These are phyloP conservation scores for Hemileccinum rubropunctum DNA, from an alignment of 768 basidiomycete species.

Conservation along the genomic window DNA sequence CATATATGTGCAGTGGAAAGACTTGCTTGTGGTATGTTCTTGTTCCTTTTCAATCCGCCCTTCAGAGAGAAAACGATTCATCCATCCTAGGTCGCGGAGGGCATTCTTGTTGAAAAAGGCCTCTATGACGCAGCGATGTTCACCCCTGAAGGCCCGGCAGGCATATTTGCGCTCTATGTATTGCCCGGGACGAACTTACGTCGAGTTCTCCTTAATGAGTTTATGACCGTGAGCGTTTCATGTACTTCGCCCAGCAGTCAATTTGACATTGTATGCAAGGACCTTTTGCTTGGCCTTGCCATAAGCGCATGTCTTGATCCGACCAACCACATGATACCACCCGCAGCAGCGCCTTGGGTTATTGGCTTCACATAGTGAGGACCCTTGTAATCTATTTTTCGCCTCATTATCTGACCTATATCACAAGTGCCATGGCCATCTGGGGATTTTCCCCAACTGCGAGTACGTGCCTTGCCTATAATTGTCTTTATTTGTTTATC, in stretches of 20 bases:
- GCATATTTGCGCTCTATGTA: slow-evolving; percentile 39
- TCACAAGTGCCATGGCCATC: slow-evolving; percentile 48
- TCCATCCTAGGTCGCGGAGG: slow-evolving; percentile 24
- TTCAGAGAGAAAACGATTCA: not conserved
- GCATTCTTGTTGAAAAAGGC: slow-evolving; percentile 26
- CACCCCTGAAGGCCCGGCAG: slow-evolving; percentile 34
- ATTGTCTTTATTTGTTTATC: not conserved
- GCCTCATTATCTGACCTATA: not conserved
- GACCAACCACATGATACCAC: slow-evolving; percentile 56
- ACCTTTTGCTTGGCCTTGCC: slow-evolving; percentile 21
- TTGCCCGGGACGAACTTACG: slow-evolving; percentile 30
- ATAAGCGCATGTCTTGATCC: slow-evolving; percentile 42
- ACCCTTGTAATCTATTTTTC: not conserved
- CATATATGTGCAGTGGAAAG: slow-evolving; percentile 62
- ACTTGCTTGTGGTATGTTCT: slow-evolving; percentile 44
- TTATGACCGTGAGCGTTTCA: slow-evolving; percentile 30
- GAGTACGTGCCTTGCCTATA: slow-evolving; percentile 29
- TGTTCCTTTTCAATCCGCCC: slow-evolving; percentile 43
- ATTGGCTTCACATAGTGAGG: slow-evolving; percentile 60
- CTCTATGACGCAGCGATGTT: slow-evolving; percentile 34
- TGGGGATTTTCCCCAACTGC: slow-evolving; percentile 59
- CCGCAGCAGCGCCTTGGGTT: slow-evolving; percentile 47
- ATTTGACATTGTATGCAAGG: slow-evolving; percentile 6
- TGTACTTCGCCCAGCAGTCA: not conserved
- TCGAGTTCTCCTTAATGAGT: slow-evolving; percentile 39